Base-by-base conservation (phyloP, 2,329 filamentous ascomycete genomes). In the Hysterium pulicare region DNA sequence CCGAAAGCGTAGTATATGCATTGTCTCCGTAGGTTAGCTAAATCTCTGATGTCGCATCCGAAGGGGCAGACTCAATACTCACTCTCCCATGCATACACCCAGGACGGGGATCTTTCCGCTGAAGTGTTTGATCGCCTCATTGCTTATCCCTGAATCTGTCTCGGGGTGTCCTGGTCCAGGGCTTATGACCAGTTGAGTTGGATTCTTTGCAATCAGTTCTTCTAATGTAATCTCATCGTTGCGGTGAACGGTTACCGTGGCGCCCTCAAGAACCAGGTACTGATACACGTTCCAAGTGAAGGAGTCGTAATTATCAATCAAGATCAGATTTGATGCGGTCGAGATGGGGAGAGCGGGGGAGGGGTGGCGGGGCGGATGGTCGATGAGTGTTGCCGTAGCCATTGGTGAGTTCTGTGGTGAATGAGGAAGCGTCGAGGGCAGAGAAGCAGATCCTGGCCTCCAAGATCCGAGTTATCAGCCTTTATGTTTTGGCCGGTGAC, bases 221-320 rank as follows among this genome's bases (percentile, higher is more conserved):
- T 95, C 83, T 4, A 98, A 69, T 0, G 85, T 84, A 54, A 97
- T 83, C 67, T 95, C 83, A 69, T 98, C 91, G 63, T 98, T 98
- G 57, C 93, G 82, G 70, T 83, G 87, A 16, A 98, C 93, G 3
- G 84, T 87, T 38, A 96, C 93, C 1, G 76, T 86, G 21, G 94
- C 93, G 23, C 93, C 93, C 67, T 97, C 93, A n/a, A 98, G 82
- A 5, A 91, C 86, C 1, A 98, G 82, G 61, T 98, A 98, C 69
- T 98, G 94, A 68, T 97, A 98, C 45, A 98, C 89, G 63, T 98
- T 98, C 89, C 90, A 98, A 45, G 91, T 96, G 68, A 98, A 98
- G 3, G 93, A 97, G 70, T 98, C 93, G 70, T 97, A 98, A 71
- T 98, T 98, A 76, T 98, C 93, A 59, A 98, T 96, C 50, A 98